These are phyloP conservation scores for Chlorella sp. DNA, from an alignment of 139 green algal genomes.

Conservation along the genomic window DNA sequence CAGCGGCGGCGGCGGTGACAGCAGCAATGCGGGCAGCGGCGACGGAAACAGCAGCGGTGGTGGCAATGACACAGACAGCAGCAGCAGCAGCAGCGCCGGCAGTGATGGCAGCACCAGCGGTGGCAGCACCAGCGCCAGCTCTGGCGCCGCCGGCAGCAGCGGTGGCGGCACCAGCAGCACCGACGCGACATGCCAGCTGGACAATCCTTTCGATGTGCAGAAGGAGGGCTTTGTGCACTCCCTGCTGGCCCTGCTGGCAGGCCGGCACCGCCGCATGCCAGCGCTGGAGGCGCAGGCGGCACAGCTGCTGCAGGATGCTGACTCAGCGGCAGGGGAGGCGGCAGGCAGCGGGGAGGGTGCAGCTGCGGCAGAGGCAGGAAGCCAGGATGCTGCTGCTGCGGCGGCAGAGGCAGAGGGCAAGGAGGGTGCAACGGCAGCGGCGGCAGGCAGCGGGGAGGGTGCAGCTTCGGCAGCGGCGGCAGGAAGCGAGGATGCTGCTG, in stretches of 20 bases:
- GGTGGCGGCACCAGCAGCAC: not conserved
- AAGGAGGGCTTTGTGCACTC: slow-evolving; percentile 68
- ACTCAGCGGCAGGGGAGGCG: too few species aligned
- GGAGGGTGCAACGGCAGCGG: too few species aligned
- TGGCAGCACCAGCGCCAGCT: not conserved
- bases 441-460: too few species aligned
- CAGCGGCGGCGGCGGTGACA: not conserved
- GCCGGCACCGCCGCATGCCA: not conserved
- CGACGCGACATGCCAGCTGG: not conserved
- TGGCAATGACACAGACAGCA: not conserved
- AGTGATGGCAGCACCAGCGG: not conserved
- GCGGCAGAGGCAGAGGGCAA: too few species aligned
- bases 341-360: too few species aligned
- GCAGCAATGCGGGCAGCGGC: not conserved
- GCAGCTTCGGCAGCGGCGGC: too few species aligned
- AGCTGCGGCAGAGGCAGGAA: too few species aligned
- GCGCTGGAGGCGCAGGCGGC: not conserved
- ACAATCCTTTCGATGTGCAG: slow-evolving; percentile 66
- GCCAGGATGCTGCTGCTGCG: too few species aligned
- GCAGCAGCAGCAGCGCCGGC: not conserved
- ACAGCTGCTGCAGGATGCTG: not conserved
- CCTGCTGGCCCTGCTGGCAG: slow-evolving; percentile 60
- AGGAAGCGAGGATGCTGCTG: too few species aligned
- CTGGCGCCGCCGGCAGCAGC: not conserved
- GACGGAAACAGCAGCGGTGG: not conserved